phyloP scores from a whole-genome alignment of 2,329 filamentous ascomycete species.

The Ophiognomonia clavigignenti-juglandacearum region DNA sequence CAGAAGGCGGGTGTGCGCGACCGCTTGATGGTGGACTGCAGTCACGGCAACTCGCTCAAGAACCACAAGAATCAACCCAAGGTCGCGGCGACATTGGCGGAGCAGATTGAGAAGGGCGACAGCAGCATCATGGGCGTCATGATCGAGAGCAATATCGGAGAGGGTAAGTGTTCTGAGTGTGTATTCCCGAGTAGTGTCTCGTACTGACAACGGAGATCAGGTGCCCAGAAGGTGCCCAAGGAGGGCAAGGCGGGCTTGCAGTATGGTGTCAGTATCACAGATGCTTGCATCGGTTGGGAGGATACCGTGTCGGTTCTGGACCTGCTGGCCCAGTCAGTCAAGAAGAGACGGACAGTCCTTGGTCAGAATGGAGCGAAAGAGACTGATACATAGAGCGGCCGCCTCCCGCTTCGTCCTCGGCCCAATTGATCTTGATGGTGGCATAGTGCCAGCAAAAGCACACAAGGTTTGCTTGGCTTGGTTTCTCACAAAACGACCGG shows the following conservation, averaged over 20 bases:
- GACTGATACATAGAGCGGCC: conserved; percentile 9
- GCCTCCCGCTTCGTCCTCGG: conserved; percentile 9
- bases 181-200: background rate
- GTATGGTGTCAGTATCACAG: conserved; percentile 94
- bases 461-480: background rate
- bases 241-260: conserved; percentile 82
- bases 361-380: conserved; percentile 23
- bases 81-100: conserved; percentile 75
- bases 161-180: conserved; percentile 54
- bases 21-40: conserved; percentile 95
- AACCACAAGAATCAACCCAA: conserved; percentile 97
- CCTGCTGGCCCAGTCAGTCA: conserved; percentile 73
- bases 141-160: conserved; percentile 97
- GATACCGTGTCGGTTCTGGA: conserved; percentile 79
- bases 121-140: conserved; percentile 91
- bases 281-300: conserved; percentile 94
- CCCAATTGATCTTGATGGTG: background rate
- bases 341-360: conserved; percentile 57
- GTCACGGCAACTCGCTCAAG: conserved; percentile 93
- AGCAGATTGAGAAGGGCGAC: conserved; percentile 83
- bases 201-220: conserved; percentile 35
- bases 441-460: background rate
- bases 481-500: too few species aligned
- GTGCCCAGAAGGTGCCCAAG: conserved; percentile 84
- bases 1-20: conserved; percentile 67